Evolutionary conservation across 1,139 yeast genomes (phyloP), one percentile per base, ranked within the genome.

Genomic region (Suhomyces bolitotheri): DNA sequence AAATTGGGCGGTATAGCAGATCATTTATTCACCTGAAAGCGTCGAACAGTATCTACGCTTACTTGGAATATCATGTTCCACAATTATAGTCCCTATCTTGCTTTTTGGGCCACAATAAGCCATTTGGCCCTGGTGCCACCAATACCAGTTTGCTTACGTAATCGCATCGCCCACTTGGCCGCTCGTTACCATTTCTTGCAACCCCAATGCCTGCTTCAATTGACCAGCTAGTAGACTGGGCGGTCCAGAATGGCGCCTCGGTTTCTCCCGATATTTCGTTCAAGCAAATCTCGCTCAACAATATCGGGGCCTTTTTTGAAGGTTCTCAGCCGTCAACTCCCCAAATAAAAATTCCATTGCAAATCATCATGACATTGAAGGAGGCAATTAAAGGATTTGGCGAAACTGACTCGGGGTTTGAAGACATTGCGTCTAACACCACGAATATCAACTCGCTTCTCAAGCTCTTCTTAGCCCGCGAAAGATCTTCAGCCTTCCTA

Each of bases 401-500:
- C 23, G 9, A 26, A 2, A 29, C 17, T 17, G 3, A 35, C 0
- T 31, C 32, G 9, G 54, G 53, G 10, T 53, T 50, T 11, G 41
- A 44, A 0, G 47, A 41, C 0, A 40, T 58, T n/a, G 20, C 53
- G n/a, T 51, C 63, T 0, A 28, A 29, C 17, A 38, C 38, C 8
- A 28, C 44, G 4, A 66, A 64, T 44, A 57, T 65, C 28, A 79
- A 76, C 49, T 56, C 72, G 0, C 51, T 75, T 10, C 59, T 75
- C 7, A 76, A 78, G 47, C 51, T 81, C 10, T 69, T 62, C 33
- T 54, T 80, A 39, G 70, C 80, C 10, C 57, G 58, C 29, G 71
- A 55, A 38, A 49, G 68, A 36, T 40, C 53, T 7, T 16, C 42
- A 3, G 22, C 29, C 4, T 37, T 32, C 13, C 27, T 54, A 7